A percentile compares a stretch with the other conserved stretches of the same genome.
Conservation (phyloP, 306 rosid species). For the Hippophae rhamnoides region DNA sequence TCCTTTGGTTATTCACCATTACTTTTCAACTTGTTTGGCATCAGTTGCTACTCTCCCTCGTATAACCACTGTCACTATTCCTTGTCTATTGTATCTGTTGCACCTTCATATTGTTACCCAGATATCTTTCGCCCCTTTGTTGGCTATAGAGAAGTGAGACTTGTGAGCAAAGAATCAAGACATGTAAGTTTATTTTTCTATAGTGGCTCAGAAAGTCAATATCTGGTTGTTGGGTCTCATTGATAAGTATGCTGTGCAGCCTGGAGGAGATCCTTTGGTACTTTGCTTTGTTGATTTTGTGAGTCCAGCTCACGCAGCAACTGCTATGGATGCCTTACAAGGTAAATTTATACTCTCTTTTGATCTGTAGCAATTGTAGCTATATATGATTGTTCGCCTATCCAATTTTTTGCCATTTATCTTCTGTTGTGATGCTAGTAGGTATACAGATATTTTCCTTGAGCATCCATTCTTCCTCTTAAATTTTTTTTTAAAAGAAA, state of each 20-base stretch:
- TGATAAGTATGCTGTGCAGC: conserved; percentile 48
- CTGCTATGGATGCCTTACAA: conserved; percentile 96
- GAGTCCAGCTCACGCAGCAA: conserved; percentile 97
- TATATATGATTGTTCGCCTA: conserved; percentile 7
- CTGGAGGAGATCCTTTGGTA: conserved; percentile 87
- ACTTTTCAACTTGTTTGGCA: neutral
- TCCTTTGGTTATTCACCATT: conserved; percentile 35
- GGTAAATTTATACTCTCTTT: conserved; percentile 40
- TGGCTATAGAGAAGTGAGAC: conserved; percentile 98
- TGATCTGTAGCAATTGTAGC: conserved; percentile 7
- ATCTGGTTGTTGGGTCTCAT: conserved; percentile 20
- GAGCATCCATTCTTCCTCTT: too few relatives aligned
- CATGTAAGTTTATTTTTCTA: conserved; percentile 50
- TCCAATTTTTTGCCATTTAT: neutral
- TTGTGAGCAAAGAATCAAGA: conserved; percentile 93
- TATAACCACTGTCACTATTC: conserved; percentile 10
- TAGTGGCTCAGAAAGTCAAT: neutral
- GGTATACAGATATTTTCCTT: too few relatives aligned
- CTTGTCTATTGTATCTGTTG: conserved; percentile 7
- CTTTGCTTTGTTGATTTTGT: conserved; percentile 92
- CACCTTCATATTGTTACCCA: conserved; percentile 38
- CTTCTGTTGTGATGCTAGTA: too few relatives aligned
- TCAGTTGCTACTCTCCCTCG: neutral
- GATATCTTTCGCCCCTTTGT: conserved; percentile 97
- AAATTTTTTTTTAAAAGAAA: too few relatives aligned